Base-by-base conservation (phyloP, 805 yeast genomes). In the Debaryomyces hansenii region DNA sequence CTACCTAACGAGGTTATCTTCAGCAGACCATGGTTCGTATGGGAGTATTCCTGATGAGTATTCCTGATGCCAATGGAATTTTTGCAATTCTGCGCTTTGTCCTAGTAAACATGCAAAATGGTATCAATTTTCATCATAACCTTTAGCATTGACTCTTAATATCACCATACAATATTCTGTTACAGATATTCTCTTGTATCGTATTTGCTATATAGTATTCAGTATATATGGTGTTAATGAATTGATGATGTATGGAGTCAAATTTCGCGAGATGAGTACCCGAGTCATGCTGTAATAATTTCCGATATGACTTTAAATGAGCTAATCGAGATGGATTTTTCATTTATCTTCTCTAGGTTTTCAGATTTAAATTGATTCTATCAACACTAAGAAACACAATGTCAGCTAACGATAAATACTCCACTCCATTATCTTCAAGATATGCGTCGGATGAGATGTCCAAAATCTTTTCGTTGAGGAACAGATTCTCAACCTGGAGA, bases 401-500 rank as follows among this genome's bases (percentile, higher is more conserved):
- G 76, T 65, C 73, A 32, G 67, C 70, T 72, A 55, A 66, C 71
- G 97, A 92, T 69, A 80, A 84, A 53, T 92, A 92, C 74, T 70
- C 89, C 44, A 92, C 98, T 20, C 99, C 99, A 34, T 76, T 94
- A 54, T 89, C 98, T 47, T 86, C 97, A 47, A 85, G 99, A 75
- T 94, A 94, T 74, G 99, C 99, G 48, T 88, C 96, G 55, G 91
- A 88, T 63, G 99, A 94, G 76, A 94, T 94, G 99, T 85, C 97
- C 50, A 77, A 80, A 56, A 79, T 94, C 63, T 94, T 94, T 78
- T 92, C 98, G 40, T 70, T 87, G 63, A 84, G 96, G 74, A 94
- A 87, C 77, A 81, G 99, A 64, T 94, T 87, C 72, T 87, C 97
- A 44, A 94, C 99, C 35, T 94, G 99, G 99, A 88, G 99, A 80